These are phyloP conservation scores for Ceratobasidium sp. DNA, from an alignment of 1,284 basidiomycete species.

Conservation along the genomic window DNA sequence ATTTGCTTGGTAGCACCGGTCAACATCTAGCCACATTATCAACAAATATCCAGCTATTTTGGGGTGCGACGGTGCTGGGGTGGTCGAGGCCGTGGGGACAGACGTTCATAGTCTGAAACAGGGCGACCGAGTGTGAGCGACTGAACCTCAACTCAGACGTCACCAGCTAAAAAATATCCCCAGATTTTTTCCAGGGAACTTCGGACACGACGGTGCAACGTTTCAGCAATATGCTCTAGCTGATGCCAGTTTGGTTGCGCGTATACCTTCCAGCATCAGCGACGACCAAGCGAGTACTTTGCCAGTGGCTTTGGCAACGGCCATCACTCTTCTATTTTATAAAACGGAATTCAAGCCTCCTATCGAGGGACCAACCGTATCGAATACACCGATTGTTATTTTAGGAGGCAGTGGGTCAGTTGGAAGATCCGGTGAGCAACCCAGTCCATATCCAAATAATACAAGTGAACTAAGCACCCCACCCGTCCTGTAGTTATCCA, in stretches of 20 bases:
- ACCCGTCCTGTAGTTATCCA: slow-evolving; percentile 44
- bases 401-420: slow-evolving; percentile 61
- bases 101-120: slow-evolving; percentile 63
- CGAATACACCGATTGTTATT: slow-evolving; percentile 58
- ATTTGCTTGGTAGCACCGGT: not conserved
- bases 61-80: slow-evolving; percentile 69
- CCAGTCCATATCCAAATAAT: not conserved
- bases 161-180: not conserved
- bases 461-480: not conserved
- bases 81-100: slow-evolving; percentile 65
- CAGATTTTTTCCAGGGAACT: slow-evolving; percentile 60
- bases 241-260: slow-evolving; percentile 57
- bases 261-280: slow-evolving; percentile 56
- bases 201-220: slow-evolving; percentile 56
- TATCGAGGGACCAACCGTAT: slow-evolving; percentile 54
- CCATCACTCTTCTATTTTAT: slow-evolving; percentile 21
- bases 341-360: slow-evolving; percentile 44
- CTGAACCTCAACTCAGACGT: slow-evolving; percentile 20
- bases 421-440: slow-evolving; percentile 55
- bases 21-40: slow-evolving; percentile 1
- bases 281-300: slow-evolving; percentile 60
- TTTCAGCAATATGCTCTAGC: slow-evolving; percentile 65
- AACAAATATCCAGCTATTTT: slow-evolving; percentile 58
- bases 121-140: slow-evolving; percentile 68
- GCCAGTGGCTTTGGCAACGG: slow-evolving; percentile 52